Evolutionary conservation across 1,284 basidiomycete species (phyloP).

Genomic region (Malassezia equina): DNA sequence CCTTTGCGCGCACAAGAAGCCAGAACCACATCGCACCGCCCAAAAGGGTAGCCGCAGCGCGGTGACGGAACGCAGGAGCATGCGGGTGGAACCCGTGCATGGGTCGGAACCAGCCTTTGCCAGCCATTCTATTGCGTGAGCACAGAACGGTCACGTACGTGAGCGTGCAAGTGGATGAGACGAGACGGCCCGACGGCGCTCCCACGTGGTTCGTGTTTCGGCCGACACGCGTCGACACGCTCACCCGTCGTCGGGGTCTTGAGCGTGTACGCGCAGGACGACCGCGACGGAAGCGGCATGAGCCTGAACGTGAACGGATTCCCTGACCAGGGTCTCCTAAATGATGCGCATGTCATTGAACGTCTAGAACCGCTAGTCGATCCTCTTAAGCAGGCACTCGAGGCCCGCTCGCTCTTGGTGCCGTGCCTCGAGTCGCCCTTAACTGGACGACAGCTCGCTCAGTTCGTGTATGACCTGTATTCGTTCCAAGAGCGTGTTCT

Average conservation of each 20-base stretch:
- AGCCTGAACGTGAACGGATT: slow-evolving; percentile 23
- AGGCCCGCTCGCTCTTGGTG: neutral
- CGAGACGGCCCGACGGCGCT: neutral
- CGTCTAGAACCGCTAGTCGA: slow-evolving; percentile 17
- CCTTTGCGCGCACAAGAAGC: slow-evolving; percentile 45
- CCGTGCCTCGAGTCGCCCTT: slow-evolving; percentile 1
- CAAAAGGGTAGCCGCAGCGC: slow-evolving; percentile 36
- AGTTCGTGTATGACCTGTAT: slow-evolving; percentile 26
- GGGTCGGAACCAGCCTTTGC: slow-evolving; percentile 34
- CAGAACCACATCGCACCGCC: slow-evolving; percentile 48
- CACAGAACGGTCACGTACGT: neutral
- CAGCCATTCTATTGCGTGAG: slow-evolving; percentile 6
- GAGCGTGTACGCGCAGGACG: slow-evolving; percentile 2
- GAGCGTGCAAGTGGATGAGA: neutral
- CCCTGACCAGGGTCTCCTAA: slow-evolving; percentile 18
- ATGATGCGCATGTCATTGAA: slow-evolving; percentile 10
- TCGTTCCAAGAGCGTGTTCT: slow-evolving; percentile 37
- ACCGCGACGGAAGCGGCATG: slow-evolving; percentile 15
- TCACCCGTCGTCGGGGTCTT: neutral
- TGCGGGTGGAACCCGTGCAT: slow-evolving; percentile 41
- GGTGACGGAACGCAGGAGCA: slow-evolving; percentile 37
- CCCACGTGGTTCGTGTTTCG: slow-evolving; percentile 4
- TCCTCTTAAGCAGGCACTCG: slow-evolving; percentile 14
- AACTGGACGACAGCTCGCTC: slow-evolving; percentile 10
- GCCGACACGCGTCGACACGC: neutral